These are phyloP conservation scores for Eucalyptus leucophloia DNA, from an alignment of 345 rosid genomes.

Conservation along the genomic window DNA sequence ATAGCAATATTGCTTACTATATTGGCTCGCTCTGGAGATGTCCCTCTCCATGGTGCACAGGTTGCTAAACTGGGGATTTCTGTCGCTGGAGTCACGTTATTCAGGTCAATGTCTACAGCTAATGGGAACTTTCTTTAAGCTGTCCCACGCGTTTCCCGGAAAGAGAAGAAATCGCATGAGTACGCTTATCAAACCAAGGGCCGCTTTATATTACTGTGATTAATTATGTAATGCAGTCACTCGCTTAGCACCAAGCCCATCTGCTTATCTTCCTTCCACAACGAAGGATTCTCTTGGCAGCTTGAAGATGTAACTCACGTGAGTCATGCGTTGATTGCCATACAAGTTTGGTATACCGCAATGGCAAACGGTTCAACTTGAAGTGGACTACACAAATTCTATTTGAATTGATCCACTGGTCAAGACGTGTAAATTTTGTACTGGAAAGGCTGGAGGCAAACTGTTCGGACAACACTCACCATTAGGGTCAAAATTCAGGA, in stretches of 20 bases:
- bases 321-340: neutral
- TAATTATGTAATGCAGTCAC: neutral
- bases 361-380: neutral
- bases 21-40: neutral
- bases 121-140: neutral
- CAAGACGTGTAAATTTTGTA: neutral
- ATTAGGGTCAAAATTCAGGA: too few relatives aligned
- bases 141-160: neutral
- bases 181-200: neutral
- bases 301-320: neutral
- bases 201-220: neutral
- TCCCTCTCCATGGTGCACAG: neutral
- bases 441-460: too few relatives aligned
- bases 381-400: neutral
- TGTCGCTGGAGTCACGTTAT: neutral
- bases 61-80: neutral
- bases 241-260: neutral
- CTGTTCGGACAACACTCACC: too few relatives aligned
- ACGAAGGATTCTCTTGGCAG: neutral
- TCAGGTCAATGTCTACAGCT: neutral
- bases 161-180: neutral
- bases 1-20: neutral
- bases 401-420: neutral
- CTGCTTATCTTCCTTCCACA: neutral
- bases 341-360: neutral